These are phyloP conservation scores for Suhomyces kilbournensis DNA, from an alignment of 805 yeast genomes.

Conservation along the genomic window DNA sequence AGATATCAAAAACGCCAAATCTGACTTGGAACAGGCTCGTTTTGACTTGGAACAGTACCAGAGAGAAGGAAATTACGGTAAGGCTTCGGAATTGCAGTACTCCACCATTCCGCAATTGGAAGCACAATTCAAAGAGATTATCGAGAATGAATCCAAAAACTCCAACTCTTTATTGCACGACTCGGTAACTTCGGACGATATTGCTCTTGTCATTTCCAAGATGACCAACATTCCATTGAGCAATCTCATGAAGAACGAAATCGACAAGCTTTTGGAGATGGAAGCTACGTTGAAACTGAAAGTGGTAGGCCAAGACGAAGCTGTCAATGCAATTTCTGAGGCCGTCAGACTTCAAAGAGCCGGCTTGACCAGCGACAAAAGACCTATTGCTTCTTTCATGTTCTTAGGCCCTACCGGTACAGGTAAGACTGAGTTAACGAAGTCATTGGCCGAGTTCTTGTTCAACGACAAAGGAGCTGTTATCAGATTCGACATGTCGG, in stretches of 20 bases:
- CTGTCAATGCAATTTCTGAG: constrained; percentile 83
- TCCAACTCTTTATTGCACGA: constrained; percentile 64
- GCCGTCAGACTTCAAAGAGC: constrained; percentile 97
- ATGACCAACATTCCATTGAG: constrained; percentile 96
- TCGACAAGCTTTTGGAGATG: constrained; percentile 86
- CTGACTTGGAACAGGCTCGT: constrained; percentile 79
- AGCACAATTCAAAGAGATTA: constrained; percentile 47
- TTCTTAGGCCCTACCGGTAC: constrained; percentile 98
- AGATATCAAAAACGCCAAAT: constrained; percentile 72
- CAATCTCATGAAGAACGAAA: constrained; percentile 89
- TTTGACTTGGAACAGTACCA: constrained; percentile 79
- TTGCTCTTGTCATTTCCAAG: constrained; percentile 84
- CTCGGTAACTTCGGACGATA: constrained; percentile 90
- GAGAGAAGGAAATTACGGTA: constrained; percentile 80
- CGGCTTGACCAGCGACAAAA: constrained; percentile 87
- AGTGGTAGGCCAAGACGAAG: constrained; percentile 95
- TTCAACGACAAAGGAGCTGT: constrained; percentile 87
- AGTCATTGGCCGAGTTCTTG: constrained; percentile 85
- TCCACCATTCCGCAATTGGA: constrained; percentile 81
- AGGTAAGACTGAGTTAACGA: constrained; percentile 94
- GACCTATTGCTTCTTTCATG: constrained; percentile 96
- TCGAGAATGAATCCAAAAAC: constrained; percentile 32
- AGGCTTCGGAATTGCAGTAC: constrained; percentile 87
- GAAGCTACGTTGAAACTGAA: constrained; percentile 70
- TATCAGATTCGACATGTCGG: constrained; percentile 95